Evolutionary conservation across 805 yeast genomes (phyloP).

Genomic region (Groenewaldozyma tartarivorans): DNA sequence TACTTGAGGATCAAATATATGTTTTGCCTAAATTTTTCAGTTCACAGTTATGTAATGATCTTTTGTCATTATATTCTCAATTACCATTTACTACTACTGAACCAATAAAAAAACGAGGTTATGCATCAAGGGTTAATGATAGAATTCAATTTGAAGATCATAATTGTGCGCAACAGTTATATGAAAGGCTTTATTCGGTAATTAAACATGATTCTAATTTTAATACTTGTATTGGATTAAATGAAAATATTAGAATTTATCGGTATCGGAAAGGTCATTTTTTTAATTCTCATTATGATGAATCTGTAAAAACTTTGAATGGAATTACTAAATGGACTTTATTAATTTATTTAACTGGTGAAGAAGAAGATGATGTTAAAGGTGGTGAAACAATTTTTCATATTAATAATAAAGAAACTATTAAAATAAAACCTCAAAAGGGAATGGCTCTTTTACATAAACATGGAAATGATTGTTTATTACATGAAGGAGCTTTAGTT

Average conservation of each 20-base stretch:
- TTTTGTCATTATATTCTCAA: constrained; percentile 11
- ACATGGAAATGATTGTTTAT: constrained; percentile 56
- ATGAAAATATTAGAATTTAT: constrained; percentile 48
- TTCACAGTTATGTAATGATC: constrained; percentile 12
- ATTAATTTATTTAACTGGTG: constrained; percentile 48
- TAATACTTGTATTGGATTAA: constrained; percentile 31
- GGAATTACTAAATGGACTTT: constrained; percentile 53
- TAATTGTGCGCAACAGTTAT: constrained; percentile 30
- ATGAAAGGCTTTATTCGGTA: constrained; percentile 31
- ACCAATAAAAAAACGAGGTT: constrained; percentile 41
- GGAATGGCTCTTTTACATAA: constrained; percentile 56
- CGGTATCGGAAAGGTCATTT: constrained; percentile 48
- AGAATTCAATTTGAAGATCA: constrained; percentile 35
- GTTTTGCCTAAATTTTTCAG: constrained; percentile 10
- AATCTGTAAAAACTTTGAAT: constrained; percentile 33
- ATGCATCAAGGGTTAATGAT: constrained; percentile 52
- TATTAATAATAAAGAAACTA: constrained; percentile 8
- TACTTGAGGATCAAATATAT: constrained; percentile 13
- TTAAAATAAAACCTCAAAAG: constrained; percentile 34
- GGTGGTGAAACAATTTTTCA: constrained; percentile 58
- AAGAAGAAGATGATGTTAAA: constrained; percentile 34
- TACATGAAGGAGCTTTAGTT: constrained; percentile 50
- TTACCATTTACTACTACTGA: constrained; percentile 19
- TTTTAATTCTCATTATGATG: constrained; percentile 55
- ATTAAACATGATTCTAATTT: constrained; percentile 5